Percentiles rank a stretch among this genome's conserved stretches.
phyloP scores from a whole-genome alignment of 495 filamentous ascomycete species.

The Chlorociboria aeruginascens region DNA sequence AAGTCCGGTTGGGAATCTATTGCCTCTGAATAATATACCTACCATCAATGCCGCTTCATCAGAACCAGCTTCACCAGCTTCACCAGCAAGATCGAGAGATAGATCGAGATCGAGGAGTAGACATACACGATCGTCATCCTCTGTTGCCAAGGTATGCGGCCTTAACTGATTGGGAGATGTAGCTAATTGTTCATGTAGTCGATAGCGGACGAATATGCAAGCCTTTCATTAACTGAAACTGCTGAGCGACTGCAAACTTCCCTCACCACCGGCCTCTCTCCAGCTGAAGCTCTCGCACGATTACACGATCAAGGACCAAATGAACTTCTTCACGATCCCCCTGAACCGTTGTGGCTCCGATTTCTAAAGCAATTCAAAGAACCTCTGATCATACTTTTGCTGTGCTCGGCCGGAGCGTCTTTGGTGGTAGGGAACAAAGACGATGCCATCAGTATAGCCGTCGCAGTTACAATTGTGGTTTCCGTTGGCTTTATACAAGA shows the following conservation, averaged over 20 bases:
- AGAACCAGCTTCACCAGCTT: slow-evolving; percentile 13
- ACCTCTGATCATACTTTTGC: slow-evolving; percentile 76
- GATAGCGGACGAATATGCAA: slow-evolving; percentile 30
- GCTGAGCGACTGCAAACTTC: slow-evolving; percentile 75
- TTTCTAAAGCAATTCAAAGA: slow-evolving; percentile 97
- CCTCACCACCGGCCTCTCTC: slow-evolving; percentile 63
- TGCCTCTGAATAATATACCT: slow-evolving; percentile 18
- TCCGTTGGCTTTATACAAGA: slow-evolving; percentile 95
- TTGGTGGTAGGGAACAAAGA: slow-evolving; percentile 91
- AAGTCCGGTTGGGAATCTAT: slow-evolving; percentile 5
- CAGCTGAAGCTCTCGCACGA: slow-evolving; percentile 66
- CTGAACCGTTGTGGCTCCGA: slow-evolving; percentile 86
- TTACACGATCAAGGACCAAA: slow-evolving; percentile 77
- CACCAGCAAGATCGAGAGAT: slow-evolving; percentile 8
- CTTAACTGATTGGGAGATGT: neutral
- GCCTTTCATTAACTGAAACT: slow-evolving; percentile 60
- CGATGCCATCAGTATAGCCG: slow-evolving; percentile 88
- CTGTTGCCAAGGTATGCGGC: slow-evolving; percentile 16
- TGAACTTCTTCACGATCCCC: slow-evolving; percentile 85
- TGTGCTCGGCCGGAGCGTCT: slow-evolving; percentile 80
- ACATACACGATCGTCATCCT: slow-evolving; percentile 16
- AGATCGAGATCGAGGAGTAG: slow-evolving; percentile 12
- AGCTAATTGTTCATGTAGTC: slow-evolving; percentile 14
- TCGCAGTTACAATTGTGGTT: slow-evolving; percentile 94
- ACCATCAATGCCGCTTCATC: slow-evolving; percentile 8